A percentile compares a stretch with the other conserved stretches of the same genome.
Evolutionary conservation across 2,329 filamentous ascomycete genomes (phyloP).

Genomic region (Coleophoma cylindrospora): DNA sequence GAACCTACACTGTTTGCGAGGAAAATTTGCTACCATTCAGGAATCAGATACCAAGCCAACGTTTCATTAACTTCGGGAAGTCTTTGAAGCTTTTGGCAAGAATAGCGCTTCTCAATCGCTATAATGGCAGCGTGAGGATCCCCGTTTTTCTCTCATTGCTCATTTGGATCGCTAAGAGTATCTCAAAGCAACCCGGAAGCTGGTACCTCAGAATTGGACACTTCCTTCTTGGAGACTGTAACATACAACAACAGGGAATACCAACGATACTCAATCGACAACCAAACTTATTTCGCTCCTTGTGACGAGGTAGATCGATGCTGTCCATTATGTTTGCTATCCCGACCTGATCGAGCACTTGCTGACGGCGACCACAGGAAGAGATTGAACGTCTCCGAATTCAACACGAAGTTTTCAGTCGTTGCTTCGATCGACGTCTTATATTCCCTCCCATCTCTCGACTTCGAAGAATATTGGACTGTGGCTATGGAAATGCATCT

Average conservation of each 20-base stretch:
- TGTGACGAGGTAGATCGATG: slow-evolving; percentile 59
- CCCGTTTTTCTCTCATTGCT: not conserved
- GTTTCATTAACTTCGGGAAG: too few species aligned
- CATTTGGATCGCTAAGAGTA: not conserved
- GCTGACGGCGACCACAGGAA: slow-evolving; percentile 39
- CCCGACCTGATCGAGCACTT: not conserved
- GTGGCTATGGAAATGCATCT: slow-evolving; percentile 64
- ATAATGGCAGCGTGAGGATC: slow-evolving; percentile 9
- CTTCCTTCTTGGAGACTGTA: slow-evolving; percentile 52
- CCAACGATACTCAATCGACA: slow-evolving; percentile 61
- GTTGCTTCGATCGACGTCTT: slow-evolving; percentile 60
- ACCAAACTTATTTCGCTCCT: slow-evolving; percentile 61
- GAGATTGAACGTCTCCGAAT: slow-evolving; percentile 61
- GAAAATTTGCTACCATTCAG: too few species aligned
- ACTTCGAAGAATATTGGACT: slow-evolving; percentile 61
- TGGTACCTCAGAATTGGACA: slow-evolving; percentile 47
- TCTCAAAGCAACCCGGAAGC: slow-evolving; percentile 11
- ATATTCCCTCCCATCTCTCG: slow-evolving; percentile 63
- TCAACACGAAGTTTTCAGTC: slow-evolving; percentile 57
- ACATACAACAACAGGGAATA: slow-evolving; percentile 58
- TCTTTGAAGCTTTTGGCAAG: too few species aligned
- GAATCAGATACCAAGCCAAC: too few species aligned
- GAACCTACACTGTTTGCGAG: too few species aligned
- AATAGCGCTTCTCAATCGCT: not conserved
- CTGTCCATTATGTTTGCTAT: not conserved